Evolutionary conservation across 2,329 filamentous ascomycete species (phyloP).

Genomic region (Alternaria alternata): DNA sequence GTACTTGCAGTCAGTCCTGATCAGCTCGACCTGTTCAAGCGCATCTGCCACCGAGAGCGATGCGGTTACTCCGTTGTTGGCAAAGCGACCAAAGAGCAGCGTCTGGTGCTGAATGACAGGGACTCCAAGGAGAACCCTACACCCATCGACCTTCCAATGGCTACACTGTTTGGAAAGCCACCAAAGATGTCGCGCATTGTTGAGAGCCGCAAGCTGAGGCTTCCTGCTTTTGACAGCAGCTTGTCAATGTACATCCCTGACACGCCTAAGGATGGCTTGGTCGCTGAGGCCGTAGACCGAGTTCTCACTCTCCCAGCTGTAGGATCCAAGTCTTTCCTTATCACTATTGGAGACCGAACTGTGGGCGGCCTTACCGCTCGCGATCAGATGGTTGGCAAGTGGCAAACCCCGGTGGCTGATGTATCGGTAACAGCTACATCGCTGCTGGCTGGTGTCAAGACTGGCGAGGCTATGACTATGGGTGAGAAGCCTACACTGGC

Average conservation of each 20-base stretch:
- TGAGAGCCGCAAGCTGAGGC: constrained; percentile 70
- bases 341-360: constrained; percentile 92
- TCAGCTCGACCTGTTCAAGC: constrained; percentile 74
- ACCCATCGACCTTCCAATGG: constrained; percentile 90
- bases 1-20: constrained; percentile 87
- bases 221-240: constrained; percentile 78
- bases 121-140: constrained; percentile 77
- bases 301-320: constrained; percentile 88
- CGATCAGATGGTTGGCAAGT: constrained; percentile 96
- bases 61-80: constrained; percentile 95
- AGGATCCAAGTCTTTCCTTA: constrained; percentile 96
- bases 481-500: constrained; percentile 91
- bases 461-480: constrained; percentile 97
- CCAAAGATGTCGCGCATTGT: constrained; percentile 82
- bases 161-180: constrained; percentile 85
- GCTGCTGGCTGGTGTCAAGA: constrained; percentile 74
- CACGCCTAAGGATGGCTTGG: constrained; percentile 59
- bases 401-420: constrained; percentile 94
- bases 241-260: constrained; percentile 72
- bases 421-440: constrained; percentile 91
- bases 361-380: constrained; percentile 88
- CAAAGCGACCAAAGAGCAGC: constrained; percentile 74
- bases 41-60: constrained; percentile 80
- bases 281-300: constrained; percentile 77
- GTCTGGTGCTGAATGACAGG: constrained; percentile 81